A percentile compares a stretch with the other conserved stretches of the same genome.
These are phyloP conservation scores for Orbilia javanica DNA, from an alignment of 2,329 filamentous ascomycete species.

Conservation along the genomic window DNA sequence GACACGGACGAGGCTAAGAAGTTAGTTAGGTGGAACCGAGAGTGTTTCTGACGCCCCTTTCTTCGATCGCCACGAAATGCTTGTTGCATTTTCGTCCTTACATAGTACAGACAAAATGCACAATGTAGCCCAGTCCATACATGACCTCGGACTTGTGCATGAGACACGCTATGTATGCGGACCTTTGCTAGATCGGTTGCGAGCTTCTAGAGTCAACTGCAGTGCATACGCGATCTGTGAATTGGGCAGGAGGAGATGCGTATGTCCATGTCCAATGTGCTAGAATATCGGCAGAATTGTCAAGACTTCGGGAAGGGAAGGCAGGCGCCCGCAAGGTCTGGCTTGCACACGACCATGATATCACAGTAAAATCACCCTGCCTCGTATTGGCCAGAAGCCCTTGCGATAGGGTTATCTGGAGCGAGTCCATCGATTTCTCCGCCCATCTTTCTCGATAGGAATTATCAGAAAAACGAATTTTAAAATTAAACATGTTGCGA, in stretches of 20 bases:
- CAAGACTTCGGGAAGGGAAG: slow-evolving; percentile 15
- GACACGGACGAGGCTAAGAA: slow-evolving; percentile 17
- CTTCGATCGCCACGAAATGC: slow-evolving; percentile 18
- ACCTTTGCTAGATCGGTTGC: neutral
- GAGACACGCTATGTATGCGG: slow-evolving; percentile 26
- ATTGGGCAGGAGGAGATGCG: slow-evolving; percentile 6
- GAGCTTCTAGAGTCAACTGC: slow-evolving; percentile 4
- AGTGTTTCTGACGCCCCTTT: slow-evolving; percentile 28
- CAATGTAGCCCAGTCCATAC: no score
- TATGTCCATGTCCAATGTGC: no score
- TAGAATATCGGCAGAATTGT: slow-evolving; percentile 20
- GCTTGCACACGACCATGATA: slow-evolving; percentile 37
- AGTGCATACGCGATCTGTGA: slow-evolving; percentile 7
- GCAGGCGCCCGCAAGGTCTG: slow-evolving; percentile 12
- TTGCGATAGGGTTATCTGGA: slow-evolving; percentile 34
- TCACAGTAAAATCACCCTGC: slow-evolving; percentile 21
- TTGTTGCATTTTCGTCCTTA: slow-evolving; percentile 14
- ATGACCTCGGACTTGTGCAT: slow-evolving; percentile 19
- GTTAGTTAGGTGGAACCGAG: slow-evolving; percentile 20
- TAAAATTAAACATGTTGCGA: slow-evolving; percentile 59
- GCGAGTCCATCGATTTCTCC: slow-evolving; percentile 9
- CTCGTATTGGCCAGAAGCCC: slow-evolving; percentile 37
- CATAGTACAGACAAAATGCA: no score
- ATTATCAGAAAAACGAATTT: slow-evolving; percentile 58
- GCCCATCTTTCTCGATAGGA: slow-evolving; percentile 25